Evolutionary conservation across 1,284 basidiomycete species (phyloP), one percentile per base, ranked within the genome.

Genomic region (Marasmius tenuissimus): DNA sequence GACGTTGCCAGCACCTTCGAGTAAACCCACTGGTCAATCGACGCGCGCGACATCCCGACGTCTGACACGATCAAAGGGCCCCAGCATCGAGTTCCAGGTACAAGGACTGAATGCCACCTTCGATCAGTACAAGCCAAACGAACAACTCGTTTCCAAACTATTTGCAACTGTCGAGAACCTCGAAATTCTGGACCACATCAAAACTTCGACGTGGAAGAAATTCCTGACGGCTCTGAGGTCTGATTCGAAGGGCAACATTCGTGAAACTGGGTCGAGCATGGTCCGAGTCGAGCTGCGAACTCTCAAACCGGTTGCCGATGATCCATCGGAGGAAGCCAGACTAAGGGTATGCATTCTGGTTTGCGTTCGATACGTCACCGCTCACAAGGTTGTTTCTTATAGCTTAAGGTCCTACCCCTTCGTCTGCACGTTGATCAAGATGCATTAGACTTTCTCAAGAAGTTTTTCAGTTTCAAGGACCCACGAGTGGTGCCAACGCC

Each of bases 141-240:
- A 85, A 61, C 76, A 82, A 0, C 75, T 89, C 20, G 83, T 88
- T 16, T 91, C 89, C 4, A 81, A 89, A 61, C 81, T 85, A 3
- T 80, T 94, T 58, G 81, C 85, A 4, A 87, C 87, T 33, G 78
- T 92, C 61, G 82, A 78, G 62, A 85, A 93, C 67, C 69, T 94
- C 52, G 94, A 97, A 74, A 97, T 99, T 65, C 79, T 98, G 58
- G 97, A 99, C 76, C 96, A 98, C 71, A 94, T 99, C 81, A 96
- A 94, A 79, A 96, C 96, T 0, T 98, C 96, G 10, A 98, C 97
- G 0, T 99, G 97, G 97, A 92, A 90, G 74, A 98, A 96, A 71
- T 99, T 99, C 73, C 78, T 99, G 62, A 97, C 95, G 1, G 87
- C 88, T 61, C 82, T 96, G 72, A 85, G 89, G 55, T 83, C 89